Base-by-base conservation (phyloP, 768 basidiomycete species). In the Arthromyces matolae region DNA sequence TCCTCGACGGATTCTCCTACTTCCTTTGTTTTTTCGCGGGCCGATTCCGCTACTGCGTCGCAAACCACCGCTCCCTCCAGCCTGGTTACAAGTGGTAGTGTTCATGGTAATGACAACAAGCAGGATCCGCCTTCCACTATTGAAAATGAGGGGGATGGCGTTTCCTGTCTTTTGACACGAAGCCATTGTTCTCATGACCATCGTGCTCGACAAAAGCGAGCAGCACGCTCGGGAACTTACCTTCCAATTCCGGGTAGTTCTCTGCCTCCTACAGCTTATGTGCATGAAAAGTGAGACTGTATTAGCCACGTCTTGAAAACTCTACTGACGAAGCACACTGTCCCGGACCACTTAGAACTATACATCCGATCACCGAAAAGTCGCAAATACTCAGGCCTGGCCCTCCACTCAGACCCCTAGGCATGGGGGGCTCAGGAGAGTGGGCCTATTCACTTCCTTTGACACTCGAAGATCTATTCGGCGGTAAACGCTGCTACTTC, bases 391-490 rank as follows among this genome's bases (percentile, higher is more conserved):
- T 36, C 24, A 51, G 33, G 34, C 27, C 42, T 45, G 63, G 61
- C 5, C 67, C 73, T 27, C 73, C 74, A 10, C 64, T 78, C 14
- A 56, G 60, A 51, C 61, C 75, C 51, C 61, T 75, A 55, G 65
- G 73, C 50, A 53, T 73, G 50, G 72, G 72, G 22, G 53, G 60
- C 33, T 70, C 73, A 24, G 76, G 75, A 51, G 84, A 85, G 60
- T 86, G 84, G 83, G 68, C 76, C n/a, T 86, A 83, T 64, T 77
- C 81, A 0, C 73, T 87, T 5, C 68, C 71, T 14, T 63, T 85
- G 45, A 73, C 77, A 1, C 72, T 87, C 16, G 80, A 85, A 48
- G 83, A 86, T 52, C 69, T 86, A 28, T 80, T 76, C 60, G 63
- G 62, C 19, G 83, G 85, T 24, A 74, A 75, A 38, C 68, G 67